Base-by-base conservation (phyloP, 108 stramenopile genomes). In the Schizochytrium sp. region DNA sequence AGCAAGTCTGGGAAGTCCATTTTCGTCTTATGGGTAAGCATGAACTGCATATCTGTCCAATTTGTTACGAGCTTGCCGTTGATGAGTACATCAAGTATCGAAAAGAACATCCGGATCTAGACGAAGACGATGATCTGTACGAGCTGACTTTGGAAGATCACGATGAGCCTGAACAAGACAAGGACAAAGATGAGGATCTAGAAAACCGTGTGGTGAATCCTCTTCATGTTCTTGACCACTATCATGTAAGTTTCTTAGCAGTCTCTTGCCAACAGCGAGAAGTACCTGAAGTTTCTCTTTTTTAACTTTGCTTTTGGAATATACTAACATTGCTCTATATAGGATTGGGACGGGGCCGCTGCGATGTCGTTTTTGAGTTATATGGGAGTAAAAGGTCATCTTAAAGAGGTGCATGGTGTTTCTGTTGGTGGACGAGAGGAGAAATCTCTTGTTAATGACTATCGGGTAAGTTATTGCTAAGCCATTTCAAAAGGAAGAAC, bases 281-380 rank as follows among this genome's bases (percentile, higher is more conserved):
- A 60, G 59, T 1, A 17, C 19, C 59, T 28, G 28, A 28, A 28
- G 28, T 28, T 28, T 28, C 59, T 60, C 2, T n/a, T 60, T 1
- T 17, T n/a, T 60, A n/a, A n/a, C 17, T n/a, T 60, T 60, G 17
- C 59, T 17, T n/a, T n/a, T 60, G 59, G 28, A 60, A n/a, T 17
- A n/a, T 17, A 60, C 59, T n/a, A 1, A 17, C 28, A 60, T n/a
- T n/a, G 28, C 2, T 60, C 19, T n/a, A 60, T 1, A 69, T 44
- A 69, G 64, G 64, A 69, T 44, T 69, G 64, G 64, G 64, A 69
- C 15, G 64, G 64, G 19, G 64, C 64, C 19, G 64, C 64, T 7
- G 64, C 40, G 42, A 69, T 69, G 64, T 38, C 64, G 19, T 69
- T 69, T 44, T 69, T 69, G 42, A 44, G 42, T 15, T 69, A 69